Percentiles rank a stretch among this genome's conserved stretches.
Conservation (phyloP, 2,329 filamentous ascomycete species). For the Ascocoryne sarcoides region DNA sequence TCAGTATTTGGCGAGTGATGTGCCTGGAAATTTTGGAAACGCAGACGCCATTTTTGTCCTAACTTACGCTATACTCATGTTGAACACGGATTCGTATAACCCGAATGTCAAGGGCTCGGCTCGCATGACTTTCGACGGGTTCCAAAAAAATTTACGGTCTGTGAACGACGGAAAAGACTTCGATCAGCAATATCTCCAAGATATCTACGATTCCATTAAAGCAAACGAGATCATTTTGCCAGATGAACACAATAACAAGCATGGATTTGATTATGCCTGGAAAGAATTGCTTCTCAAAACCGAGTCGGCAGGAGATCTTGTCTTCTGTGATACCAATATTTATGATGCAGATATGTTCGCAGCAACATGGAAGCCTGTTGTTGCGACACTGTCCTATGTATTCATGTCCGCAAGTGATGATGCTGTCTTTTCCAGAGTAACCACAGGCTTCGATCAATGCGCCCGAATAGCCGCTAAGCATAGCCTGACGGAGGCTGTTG, state of each 20-base stretch:
- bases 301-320: constrained; percentile 61
- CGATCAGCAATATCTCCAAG: constrained; percentile 68
- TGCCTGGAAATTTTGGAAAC: constrained; percentile 68
- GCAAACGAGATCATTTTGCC: constrained; percentile 92
- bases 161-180: constrained; percentile 85
- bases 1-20: constrained; percentile 65
- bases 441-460: constrained; percentile 93
- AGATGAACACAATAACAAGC: constrained; percentile 93
- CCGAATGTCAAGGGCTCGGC: constrained; percentile 72
- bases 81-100: constrained; percentile 96
- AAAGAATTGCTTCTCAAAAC: constrained; percentile 86
- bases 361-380: constrained; percentile 88
- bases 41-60: constrained; percentile 85
- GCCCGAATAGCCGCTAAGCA: constrained; percentile 86
- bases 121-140: constrained; percentile 78
- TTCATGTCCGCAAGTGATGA: constrained; percentile 99
- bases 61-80: constrained; percentile 92
- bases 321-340: constrained; percentile 81
- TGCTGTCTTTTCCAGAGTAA: constrained; percentile 85
- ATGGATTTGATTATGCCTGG: constrained; percentile 97
- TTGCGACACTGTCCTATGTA: constrained; percentile 92
- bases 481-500: constrained; percentile 73
- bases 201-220: constrained; percentile 86
- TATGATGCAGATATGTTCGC: constrained; percentile 98
- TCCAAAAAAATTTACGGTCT: constrained; percentile 80